Base-by-base conservation (phyloP, 1,139 yeast genomes). In the Saccharomycopsis phalli region DNA sequence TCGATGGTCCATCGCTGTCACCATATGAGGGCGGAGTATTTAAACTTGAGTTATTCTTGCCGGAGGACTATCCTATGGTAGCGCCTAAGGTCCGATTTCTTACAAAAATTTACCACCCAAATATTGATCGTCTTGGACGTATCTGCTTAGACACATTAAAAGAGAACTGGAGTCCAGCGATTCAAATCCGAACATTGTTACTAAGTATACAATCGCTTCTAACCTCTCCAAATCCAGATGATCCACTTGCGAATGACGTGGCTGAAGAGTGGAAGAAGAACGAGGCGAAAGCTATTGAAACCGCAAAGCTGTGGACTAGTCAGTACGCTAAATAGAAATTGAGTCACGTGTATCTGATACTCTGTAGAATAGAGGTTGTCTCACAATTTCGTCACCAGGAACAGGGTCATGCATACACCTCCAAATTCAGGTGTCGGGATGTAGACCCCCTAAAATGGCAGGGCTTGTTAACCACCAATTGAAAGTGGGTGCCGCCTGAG, bases 151-250 rank as follows among this genome's bases (percentile, higher is more conserved):
- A 91, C 59, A 96, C 91, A 35, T 69, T 91, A 57, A 91, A 91
- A 58, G 63, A 72, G 44, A 77, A 77, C 61, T 91, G 98, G 98
- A 82, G 95, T n/a, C 98, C 98, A 6, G 98, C 98, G 0, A 68
- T 88, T 48, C 97, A 91, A 59, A 91, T 91, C 50, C 72, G 97
- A 58, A 93, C 98, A n/a, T 82, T 91, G 31, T 66, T 91, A 50
- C 68, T 93, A 46, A 83, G 95, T 14, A 82, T 91, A 47, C 98
- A 93, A 61, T 97, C 98, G 0, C 66, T 91, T 44, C 66, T 91
- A 42, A 95, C 95, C 1, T 88, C 95, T 3, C 98, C 99, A 7
- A 93, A 91, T 54, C 98, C 99, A 34, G 95, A 91, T 58, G 99
- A 91, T 61, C 99, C 98, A 1, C 69, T 93, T 49, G 97, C 97